These are phyloP conservation scores for Phytophthora pluvialis DNA, from an alignment of 352 stramenopile species.

Conservation along the genomic window DNA sequence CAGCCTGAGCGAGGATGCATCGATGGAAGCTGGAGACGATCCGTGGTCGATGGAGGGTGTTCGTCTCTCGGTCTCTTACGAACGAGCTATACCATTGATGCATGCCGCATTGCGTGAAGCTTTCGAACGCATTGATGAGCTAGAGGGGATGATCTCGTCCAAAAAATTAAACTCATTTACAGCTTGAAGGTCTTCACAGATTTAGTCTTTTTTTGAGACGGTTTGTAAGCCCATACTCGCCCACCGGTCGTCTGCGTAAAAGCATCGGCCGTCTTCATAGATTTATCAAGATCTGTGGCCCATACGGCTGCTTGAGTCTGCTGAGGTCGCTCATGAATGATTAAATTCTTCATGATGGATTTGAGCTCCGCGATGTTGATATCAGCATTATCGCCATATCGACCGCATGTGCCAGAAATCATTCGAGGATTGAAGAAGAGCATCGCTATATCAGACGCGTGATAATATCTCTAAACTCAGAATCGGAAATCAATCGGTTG, in stretches of 20 bases:
- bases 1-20: no score
- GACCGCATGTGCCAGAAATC: conserved; percentile 11
- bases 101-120: no score
- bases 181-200: conserved; percentile 9
- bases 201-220: conserved; percentile 9
- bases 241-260: conserved; percentile 7
- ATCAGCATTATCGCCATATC: conserved; percentile 18
- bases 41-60: no score
- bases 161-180: no score
- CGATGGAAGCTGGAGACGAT: no score
- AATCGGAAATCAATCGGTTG: conserved; percentile 28
- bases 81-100: no score
- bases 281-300: conserved; percentile 14
- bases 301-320: conserved; percentile 19
- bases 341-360: conserved; percentile 22
- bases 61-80: no score
- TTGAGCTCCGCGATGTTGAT: conserved; percentile 13
- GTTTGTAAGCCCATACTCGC: conserved; percentile 2
- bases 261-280: background rate
- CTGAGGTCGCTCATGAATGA: conserved; percentile 12
- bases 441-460: conserved; percentile 22
- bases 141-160: no score
- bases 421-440: conserved; percentile 17
- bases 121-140: no score
- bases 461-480: conserved; percentile 32